A percentile compares a stretch with the other conserved stretches of the same genome.
phyloP scores from a whole-genome alignment of 2,329 filamentous ascomycete genomes.

The Pseudogymnoascus sp. region DNA sequence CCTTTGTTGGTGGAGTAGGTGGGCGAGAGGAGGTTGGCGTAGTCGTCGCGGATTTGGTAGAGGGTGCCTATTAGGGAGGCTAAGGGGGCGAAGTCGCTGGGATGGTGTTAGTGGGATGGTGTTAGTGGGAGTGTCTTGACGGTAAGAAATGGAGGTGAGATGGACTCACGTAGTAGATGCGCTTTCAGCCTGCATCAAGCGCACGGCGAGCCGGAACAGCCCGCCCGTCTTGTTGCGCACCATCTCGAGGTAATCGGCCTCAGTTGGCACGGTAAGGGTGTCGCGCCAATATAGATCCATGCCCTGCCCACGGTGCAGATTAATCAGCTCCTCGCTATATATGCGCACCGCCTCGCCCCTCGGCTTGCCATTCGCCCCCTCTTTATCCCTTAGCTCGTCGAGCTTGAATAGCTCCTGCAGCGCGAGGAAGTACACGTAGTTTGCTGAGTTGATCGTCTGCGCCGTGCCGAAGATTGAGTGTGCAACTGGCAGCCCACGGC shows the following conservation, averaged over 20 bases:
- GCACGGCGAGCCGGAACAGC: constrained; percentile 75
- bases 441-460: constrained; percentile 85
- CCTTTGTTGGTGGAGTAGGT: constrained; percentile 85
- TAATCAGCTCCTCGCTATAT: constrained; percentile 75
- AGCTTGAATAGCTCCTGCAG: constrained; percentile 68
- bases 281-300: constrained; percentile 91
- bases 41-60: constrained; percentile 91
- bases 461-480: constrained; percentile 79
- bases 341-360: constrained; percentile 49
- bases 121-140: constrained; percentile 10
- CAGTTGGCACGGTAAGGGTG: constrained; percentile 72
- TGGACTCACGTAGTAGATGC: constrained; percentile 34
- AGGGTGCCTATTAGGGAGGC: constrained; percentile 79
- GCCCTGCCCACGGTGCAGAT: constrained; percentile 79
- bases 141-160: neutral
- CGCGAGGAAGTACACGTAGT: constrained; percentile 80
- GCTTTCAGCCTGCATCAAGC: constrained; percentile 77
- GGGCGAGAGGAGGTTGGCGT: constrained; percentile 72
- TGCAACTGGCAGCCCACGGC: constrained; percentile 72
- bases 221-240: constrained; percentile 86
- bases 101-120: constrained; percentile 9
- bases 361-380: neutral
- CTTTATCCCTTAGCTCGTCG: constrained; percentile 46
- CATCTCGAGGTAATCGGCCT: constrained; percentile 92
- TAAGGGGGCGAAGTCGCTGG: constrained; percentile 67